Conservation (phyloP, 2,329 filamentous ascomycete species). For the Paramyrothecium roridum region DNA sequence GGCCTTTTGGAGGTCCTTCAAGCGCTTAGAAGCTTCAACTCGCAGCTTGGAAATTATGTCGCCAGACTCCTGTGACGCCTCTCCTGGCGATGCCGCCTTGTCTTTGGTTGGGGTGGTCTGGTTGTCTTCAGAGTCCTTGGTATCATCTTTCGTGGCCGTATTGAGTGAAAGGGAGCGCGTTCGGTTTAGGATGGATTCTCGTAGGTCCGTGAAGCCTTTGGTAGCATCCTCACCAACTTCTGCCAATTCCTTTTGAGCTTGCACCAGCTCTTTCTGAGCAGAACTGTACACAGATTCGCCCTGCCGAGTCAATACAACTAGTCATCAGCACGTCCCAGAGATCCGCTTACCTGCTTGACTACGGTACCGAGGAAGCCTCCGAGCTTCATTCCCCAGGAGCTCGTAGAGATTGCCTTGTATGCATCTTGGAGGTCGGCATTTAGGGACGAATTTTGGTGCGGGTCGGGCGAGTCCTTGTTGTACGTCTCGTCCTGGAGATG, state of each 20-base stretch:
- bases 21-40: constrained; percentile 72
- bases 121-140: constrained; percentile 28
- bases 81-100: constrained; percentile 35
- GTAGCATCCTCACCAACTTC: constrained; percentile 77
- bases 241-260: constrained; percentile 80
- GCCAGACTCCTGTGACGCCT: constrained; percentile 45
- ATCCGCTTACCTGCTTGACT: constrained; percentile 74
- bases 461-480: constrained; percentile 52
- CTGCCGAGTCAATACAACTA: constrained; percentile 35
- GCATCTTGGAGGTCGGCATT: constrained; percentile 92
- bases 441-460: constrained; percentile 52
- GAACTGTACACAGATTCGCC: constrained; percentile 82
- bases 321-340: constrained; percentile 1
- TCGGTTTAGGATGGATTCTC: constrained; percentile 64
- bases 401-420: constrained; percentile 88
- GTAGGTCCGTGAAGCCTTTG: constrained; percentile 72
- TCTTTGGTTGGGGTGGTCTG: constrained; percentile 45
- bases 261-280: constrained; percentile 79
- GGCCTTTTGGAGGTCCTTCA: constrained; percentile 86
- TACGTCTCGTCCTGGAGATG: constrained; percentile 86
- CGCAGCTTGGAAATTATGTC: constrained; percentile 75
- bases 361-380: constrained; percentile 88
- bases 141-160: constrained; percentile 28
- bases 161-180: constrained; percentile 72
- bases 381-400: constrained; percentile 84